These are phyloP conservation scores for Grifola frondosa DNA, from an alignment of 1,284 basidiomycete species.

Conservation along the genomic window DNA sequence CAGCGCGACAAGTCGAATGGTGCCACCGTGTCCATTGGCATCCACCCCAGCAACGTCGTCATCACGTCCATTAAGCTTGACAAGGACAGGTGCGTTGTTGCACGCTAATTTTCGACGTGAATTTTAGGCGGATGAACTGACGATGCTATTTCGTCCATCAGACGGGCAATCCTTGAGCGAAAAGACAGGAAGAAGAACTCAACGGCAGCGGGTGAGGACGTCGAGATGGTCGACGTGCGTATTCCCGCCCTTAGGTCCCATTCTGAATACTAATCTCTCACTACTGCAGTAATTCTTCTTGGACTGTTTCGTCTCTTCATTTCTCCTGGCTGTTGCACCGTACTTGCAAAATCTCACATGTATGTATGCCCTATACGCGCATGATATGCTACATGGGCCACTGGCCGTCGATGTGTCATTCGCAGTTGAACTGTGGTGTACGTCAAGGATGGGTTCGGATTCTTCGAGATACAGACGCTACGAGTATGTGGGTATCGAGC, in stretches of 20 bases:
- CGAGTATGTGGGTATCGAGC: slow-evolving; percentile 26
- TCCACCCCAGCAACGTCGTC: slow-evolving; percentile 97
- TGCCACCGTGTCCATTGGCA: slow-evolving; percentile 89
- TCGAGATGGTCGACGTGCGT: slow-evolving; percentile 78
- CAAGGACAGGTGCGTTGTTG: slow-evolving; percentile 68
- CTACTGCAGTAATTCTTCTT: slow-evolving; percentile 35
- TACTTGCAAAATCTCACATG: slow-evolving; percentile 49
- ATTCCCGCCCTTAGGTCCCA: too few relatives aligned
- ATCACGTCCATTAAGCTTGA: slow-evolving; percentile 91
- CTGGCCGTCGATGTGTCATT: slow-evolving; percentile 15
- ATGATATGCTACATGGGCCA: slow-evolving; percentile 50
- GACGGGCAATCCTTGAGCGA: slow-evolving; percentile 79
- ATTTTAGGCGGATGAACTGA: neutral
- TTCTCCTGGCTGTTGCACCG: slow-evolving; percentile 35
- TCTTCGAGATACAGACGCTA: slow-evolving; percentile 17
- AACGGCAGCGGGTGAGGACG: slow-evolving; percentile 48
- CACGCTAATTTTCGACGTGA: too few relatives aligned
- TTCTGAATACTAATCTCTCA: neutral
- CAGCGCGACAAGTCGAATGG: slow-evolving; percentile 98
- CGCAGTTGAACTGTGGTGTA: slow-evolving; percentile 1
- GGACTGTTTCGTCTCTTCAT: slow-evolving; percentile 23
- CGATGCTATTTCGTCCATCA: slow-evolving; percentile 25
- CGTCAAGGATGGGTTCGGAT: neutral
- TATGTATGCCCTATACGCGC: slow-evolving; percentile 47
- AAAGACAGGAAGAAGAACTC: slow-evolving; percentile 71